These are phyloP conservation scores for Auriculariales sp. DNA, from an alignment of 768 basidiomycete species.

Conservation along the genomic window DNA sequence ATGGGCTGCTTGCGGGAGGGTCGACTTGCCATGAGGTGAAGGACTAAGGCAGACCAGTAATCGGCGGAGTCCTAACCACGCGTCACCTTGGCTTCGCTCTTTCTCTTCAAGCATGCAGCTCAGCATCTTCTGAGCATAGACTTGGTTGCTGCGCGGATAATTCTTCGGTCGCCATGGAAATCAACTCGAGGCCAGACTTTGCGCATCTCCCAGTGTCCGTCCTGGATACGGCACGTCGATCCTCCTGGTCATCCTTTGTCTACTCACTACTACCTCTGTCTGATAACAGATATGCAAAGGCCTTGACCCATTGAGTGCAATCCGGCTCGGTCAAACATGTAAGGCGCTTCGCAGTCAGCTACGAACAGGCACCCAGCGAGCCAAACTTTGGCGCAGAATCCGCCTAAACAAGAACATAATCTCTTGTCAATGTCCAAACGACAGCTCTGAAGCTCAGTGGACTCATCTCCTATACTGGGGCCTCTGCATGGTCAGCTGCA, in stretches of 20 bases:
- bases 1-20: not conserved
- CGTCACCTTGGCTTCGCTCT: not conserved
- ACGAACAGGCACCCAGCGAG: not conserved
- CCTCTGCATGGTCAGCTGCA: not conserved
- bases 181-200: no score
- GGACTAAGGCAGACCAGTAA: not conserved
- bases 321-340: not conserved
- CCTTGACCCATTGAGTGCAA: not conserved
- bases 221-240: not conserved
- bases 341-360: not conserved
- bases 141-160: not conserved
- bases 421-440: not conserved
- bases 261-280: not conserved
- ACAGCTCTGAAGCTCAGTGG: not conserved
- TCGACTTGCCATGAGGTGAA: not conserved
- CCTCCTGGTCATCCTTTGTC: not conserved
- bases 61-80: not conserved
- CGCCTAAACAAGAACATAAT: not conserved
- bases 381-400: not conserved
- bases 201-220: not conserved
- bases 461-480: not conserved
- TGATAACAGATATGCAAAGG: not conserved
- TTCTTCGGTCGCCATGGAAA: not conserved
- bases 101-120: not conserved
- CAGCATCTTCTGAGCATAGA: not conserved